Conservation (phyloP, 768 basidiomycete genomes). For the Neoboletus subvelutipes region DNA sequence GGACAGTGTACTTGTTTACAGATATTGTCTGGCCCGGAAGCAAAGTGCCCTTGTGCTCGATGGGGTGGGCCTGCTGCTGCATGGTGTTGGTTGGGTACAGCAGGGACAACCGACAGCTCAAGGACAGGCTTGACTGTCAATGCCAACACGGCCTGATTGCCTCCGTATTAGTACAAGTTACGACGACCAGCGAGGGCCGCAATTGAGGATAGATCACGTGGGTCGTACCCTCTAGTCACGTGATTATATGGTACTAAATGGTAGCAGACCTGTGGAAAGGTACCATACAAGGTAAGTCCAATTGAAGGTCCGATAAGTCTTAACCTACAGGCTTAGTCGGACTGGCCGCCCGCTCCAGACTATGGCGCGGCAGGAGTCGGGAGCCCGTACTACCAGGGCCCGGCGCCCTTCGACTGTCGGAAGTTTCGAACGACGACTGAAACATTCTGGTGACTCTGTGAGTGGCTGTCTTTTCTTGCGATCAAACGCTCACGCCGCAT, state of each 20-base stretch:
- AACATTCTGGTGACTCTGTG: neutral
- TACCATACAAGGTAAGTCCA: too few relatives aligned
- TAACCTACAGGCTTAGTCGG: too few relatives aligned
- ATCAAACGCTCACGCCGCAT: neutral
- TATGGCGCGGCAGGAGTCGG: neutral
- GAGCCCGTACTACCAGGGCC: neutral
- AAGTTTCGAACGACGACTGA: neutral
- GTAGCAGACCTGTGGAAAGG: too few relatives aligned
- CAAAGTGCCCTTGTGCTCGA: slow-evolving; percentile 62
- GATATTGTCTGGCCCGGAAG: slow-evolving; percentile 82
- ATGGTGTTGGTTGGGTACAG: slow-evolving; percentile 17
- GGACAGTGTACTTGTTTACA: slow-evolving; percentile 87
- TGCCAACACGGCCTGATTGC: neutral
- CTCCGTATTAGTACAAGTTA: neutral
- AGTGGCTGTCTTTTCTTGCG: neutral
- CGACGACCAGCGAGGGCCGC: neutral
- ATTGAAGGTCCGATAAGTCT: too few relatives aligned
- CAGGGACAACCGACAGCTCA: slow-evolving; percentile 4
- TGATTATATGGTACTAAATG: neutral
- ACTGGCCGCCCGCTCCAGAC: too few relatives aligned
- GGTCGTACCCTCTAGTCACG: neutral
- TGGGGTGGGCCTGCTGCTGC: slow-evolving; percentile 45
- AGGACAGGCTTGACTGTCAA: slow-evolving; percentile 2
- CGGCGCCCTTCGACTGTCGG: neutral
- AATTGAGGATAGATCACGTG: slow-evolving; percentile 17